Conservation (phyloP, 75 land plant genomes). For the Selaginella tamariscina region DNA sequence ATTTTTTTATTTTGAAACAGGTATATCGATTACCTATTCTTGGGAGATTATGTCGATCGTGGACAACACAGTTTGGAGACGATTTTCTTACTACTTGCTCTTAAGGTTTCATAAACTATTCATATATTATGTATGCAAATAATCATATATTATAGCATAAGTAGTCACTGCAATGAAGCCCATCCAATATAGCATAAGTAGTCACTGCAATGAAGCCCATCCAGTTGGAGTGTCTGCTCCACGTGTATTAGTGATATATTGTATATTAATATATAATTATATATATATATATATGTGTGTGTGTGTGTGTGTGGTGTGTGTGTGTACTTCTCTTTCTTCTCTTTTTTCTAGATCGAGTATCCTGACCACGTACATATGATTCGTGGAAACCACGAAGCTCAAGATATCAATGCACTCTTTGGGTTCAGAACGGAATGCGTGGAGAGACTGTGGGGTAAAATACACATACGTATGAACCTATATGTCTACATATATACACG, state of each 20-base stretch:
- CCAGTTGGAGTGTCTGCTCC: no score
- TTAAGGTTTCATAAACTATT: background rate
- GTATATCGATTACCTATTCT: constrained; percentile 11
- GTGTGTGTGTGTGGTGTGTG: no score
- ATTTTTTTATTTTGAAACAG: background rate
- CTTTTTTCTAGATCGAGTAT: constrained; percentile 18
- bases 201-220: no score
- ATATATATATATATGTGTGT: no score
- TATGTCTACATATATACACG: background rate
- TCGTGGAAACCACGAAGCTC: constrained; percentile 7
- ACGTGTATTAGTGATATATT: no score
- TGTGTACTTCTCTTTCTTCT: no score
- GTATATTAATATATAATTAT: no score
- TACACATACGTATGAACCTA: background rate
- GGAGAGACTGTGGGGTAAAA: background rate
- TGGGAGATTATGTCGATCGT: constrained; percentile 7
- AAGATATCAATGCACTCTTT: constrained; percentile 10
- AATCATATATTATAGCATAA: background rate
- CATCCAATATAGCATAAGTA: no score
- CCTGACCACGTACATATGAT: constrained; percentile 14
- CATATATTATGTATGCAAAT: background rate
- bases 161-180: no score
- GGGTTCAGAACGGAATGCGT: constrained; percentile 2
- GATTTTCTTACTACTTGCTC: constrained; percentile 1
- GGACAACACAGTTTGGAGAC: constrained; percentile 12